Base-by-base conservation (phyloP, 192 early-diverging fungal genomes). In the Allomyces javanicus region DNA sequence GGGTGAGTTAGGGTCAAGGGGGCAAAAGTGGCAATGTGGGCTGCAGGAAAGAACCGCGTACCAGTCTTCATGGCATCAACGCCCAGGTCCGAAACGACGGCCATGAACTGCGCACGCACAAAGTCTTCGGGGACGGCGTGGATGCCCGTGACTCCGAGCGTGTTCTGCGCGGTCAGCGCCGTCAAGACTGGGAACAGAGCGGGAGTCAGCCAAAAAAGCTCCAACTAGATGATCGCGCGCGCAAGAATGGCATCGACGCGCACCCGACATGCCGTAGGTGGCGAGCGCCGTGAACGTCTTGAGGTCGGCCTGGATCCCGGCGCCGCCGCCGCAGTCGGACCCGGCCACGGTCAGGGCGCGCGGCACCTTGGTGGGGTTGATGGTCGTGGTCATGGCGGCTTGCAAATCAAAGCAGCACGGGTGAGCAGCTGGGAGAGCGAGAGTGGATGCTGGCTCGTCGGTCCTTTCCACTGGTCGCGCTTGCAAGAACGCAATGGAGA, bases 301-400 rank as follows among this genome's bases (percentile, higher is more conserved):
- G 63, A 93, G 79, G 75, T 93, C 91, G 22, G 91, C 91, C 73
- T 93, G 91, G 70, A 93, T 89, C 27, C 84, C 84, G 40, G 84
- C 84, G 6, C 84, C 84, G 58, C 84, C 84, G 58, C 84, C 79
- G 66, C 82, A 82, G 68, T 86, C 84, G 68, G 79, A 81, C n/a
- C 84, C 84, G 61, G 84, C 84, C 62, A 86, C 84, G 24, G 84
- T 84, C 70, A 86, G 67, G 4, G 73, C 74, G 50, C 71, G 70
- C 17, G 50, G 50, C 4, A 40, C 33, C 33, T 40, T 40, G 33
- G 33, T 40, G 4, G 33, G 33, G 33, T 40, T 40, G 33, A 40
- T 40, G 33, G 33, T 40, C 33, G 33, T 40, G 33, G 33, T 9
- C 33, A 40, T 40, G 7, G 33, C 33, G 33, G 33, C 33, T 40